Evolutionary conservation across 441 rosid genomes (phyloP), one percentile per base, ranked within the genome.

Genomic region (Croton laevigatus): DNA sequence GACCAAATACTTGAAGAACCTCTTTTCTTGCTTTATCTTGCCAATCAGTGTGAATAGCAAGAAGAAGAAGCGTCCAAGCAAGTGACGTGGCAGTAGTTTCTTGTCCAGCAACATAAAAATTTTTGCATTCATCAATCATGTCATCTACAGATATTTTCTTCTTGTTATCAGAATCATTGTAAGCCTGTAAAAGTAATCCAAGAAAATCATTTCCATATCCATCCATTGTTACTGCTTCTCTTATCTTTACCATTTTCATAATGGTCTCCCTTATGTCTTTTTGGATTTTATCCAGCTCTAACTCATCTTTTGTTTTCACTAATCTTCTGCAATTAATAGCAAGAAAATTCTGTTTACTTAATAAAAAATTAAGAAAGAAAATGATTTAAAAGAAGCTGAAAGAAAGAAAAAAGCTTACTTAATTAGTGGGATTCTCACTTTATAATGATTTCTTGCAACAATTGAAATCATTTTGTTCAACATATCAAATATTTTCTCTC

Each of bases 81-180:
- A 85, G 79, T 38, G 68, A 16, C 14, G 52, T 17, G 9, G 46
- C 51, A 17, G 78, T 76, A 0, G 86, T 76, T 76, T 85, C 86
- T 40, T 85, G 85, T 40, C 86, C 85, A 9, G 75, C 82, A 38
- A 78, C 8, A 71, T 83, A 81, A 68, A 81, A 79, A 48, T 73
- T 81, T 74, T 76, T 81, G 63, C 87, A 81, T 68, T 83, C 85
- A 53, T 78, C 82, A 19, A 80, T 54, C 69, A 81, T 3, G 46
- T 81, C 77, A 13, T 80, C 77, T n/a, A 59, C 16, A 3, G 82
- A 68, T n/a, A 78, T 65, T 62, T 48, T 78, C 64, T 58, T 78
- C 2, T 34, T 65, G 44, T 17, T 44, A 37, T 79, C 80, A 6
- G 36, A 32, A 40, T 74, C 72, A 17, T 60, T 65, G 59, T 55